Base-by-base conservation (phyloP, 331 rosid genomes). In the Cydonia oblonga region DNA sequence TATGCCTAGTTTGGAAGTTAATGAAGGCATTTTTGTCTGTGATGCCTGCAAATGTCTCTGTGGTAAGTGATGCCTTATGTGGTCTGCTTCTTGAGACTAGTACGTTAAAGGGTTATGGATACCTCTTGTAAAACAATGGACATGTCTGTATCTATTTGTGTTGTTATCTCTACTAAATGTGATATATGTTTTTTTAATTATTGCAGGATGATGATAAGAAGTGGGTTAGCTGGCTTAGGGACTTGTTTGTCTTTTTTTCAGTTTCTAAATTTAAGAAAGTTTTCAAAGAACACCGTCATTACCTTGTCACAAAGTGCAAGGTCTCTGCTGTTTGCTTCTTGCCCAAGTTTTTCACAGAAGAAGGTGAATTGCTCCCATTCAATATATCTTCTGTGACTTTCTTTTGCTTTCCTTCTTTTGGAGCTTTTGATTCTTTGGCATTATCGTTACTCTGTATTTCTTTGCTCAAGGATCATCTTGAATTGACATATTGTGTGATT, bases 1-100 rank as follows among this genome's bases (percentile, higher is more conserved):
- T 88, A 69, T 88, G 92, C 81, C 57, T 87, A 69, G 88, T 93
- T 83, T 91, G 98, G 98, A 89, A 86, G 83, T 78, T 93, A 69
- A 71, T 83, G 24, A 80, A 81, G 56, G 81, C 85, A 67, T 81
- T 84, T 62, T 54, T 79, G 73, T 79, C 86, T 52, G 82, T 70
- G 2, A 51, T 78, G 71, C 86, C 93, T 77, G 73, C 87, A 12
- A 90, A 80, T 64, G 51, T 76, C 77, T 70, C 63, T 11, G 49
- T 52, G 87, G 98, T 93, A 61, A 77, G 98, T 82, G 67, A 49
- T 75, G 20, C 52, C 38, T 62, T 57, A 28, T 75, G 23, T 35
- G 6, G 64, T 20, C 77, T 74, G 56, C 57, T 25, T 51, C 51
- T 6, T 40, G 53, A 65, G 77, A 54, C 66, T 62, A 35, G 54